phyloP scores from a whole-genome alignment of 208 protist genomes.

The Vickermania spadyakhi region DNA sequence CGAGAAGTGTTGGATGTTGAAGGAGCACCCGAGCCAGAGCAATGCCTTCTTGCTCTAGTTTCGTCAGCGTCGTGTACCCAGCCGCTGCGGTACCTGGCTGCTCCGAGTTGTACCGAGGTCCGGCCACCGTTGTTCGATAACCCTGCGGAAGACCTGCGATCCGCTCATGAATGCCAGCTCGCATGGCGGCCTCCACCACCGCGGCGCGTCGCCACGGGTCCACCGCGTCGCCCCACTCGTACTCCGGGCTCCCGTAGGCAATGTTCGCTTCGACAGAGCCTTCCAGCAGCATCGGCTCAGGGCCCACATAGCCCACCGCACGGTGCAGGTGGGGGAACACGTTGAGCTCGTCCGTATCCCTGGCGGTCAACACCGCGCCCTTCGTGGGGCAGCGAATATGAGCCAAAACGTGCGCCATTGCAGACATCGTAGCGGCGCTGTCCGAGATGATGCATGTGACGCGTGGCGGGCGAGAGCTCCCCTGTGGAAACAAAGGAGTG shows the following conservation, averaged over 20 bases:
- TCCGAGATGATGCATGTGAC: conserved; percentile 79
- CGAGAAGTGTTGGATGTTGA: conserved; percentile 76
- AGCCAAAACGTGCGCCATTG: conserved; percentile 71
- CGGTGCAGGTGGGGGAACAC: conserved; percentile 23
- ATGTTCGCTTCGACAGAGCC: conserved; percentile 88
- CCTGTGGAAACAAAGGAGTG: no score
- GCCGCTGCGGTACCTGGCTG: conserved; percentile 10
- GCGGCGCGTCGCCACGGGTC: conserved; percentile 64
- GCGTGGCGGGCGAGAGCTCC: no score
- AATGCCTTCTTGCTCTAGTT: conserved; percentile 93
- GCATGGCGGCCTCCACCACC: conserved; percentile 49
- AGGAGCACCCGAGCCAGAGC: conserved; percentile 88
- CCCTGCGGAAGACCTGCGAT: conserved; percentile 65
- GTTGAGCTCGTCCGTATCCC: no score
- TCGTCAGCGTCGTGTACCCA: conserved; percentile 35
- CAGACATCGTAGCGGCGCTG: conserved; percentile 80
- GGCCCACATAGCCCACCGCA: conserved; percentile 67
- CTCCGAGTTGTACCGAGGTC: conserved; percentile 48
- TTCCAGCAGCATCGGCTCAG: conserved; percentile 82
- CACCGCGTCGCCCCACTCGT: conserved; percentile 69
- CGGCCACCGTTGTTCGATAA: conserved; percentile 77
- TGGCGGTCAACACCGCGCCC: no score
- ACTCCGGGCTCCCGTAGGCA: conserved; percentile 56
- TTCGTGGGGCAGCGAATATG: conserved; percentile 77
- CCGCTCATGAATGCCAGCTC: conserved; percentile 74